phyloP scores from a whole-genome alignment of 345 rosid species.

The Brassica cretica region DNA sequence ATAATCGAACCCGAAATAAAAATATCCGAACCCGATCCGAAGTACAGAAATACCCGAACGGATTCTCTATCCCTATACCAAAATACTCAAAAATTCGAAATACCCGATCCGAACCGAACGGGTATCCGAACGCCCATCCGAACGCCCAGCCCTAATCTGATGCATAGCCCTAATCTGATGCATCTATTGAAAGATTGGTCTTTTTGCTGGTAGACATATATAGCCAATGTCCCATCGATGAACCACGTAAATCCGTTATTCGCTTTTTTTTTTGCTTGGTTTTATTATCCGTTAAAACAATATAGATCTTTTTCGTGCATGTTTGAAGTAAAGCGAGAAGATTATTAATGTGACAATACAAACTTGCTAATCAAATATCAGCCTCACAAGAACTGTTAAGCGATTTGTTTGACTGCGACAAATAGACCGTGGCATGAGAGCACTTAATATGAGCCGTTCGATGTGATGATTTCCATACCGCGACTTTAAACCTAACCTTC shows the following conservation, averaged over 20 bases:
- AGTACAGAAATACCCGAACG: too few species aligned
- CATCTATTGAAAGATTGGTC: not conserved
- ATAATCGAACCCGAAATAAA: too few species aligned
- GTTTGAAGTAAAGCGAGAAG: not conserved
- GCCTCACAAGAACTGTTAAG: conserved; percentile 43
- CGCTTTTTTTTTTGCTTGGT: not conserved
- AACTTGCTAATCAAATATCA: conserved; percentile 21
- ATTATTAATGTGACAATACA: not conserved
- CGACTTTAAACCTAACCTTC: conserved; percentile 63
- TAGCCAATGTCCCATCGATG: not conserved
- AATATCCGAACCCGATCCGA: too few species aligned
- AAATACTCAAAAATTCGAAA: too few species aligned
- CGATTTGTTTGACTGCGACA: conserved; percentile 43
- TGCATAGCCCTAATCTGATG: too few species aligned
- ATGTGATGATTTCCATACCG: conserved; percentile 51
- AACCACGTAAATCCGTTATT: not conserved
- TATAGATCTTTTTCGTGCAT: not conserved
- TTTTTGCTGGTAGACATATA: not conserved
- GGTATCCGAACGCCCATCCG: too few species aligned
- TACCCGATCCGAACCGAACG: too few species aligned
- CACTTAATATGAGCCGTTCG: conserved; percentile 50
- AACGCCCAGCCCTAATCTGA: too few species aligned
- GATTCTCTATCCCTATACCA: too few species aligned
- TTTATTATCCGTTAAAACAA: not conserved
- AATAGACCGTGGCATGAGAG: conserved; percentile 49